Conservation (phyloP, 2,329 filamentous ascomycete genomes). For the Tolypocladium sp. region DNA sequence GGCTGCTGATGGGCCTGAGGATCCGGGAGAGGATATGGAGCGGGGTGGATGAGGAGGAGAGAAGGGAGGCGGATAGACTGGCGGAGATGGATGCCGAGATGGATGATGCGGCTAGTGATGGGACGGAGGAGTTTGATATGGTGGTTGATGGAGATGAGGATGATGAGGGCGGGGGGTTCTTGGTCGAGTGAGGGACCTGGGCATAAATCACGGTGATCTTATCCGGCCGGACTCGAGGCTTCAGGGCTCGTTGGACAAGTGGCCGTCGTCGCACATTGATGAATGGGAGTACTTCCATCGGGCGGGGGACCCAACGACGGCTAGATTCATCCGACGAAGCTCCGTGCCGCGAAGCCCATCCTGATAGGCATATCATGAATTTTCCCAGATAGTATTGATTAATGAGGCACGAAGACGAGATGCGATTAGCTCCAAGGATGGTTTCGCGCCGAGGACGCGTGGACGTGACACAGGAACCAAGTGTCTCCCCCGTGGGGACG, state of each 20-base stretch:
- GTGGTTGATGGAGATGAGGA: conserved; percentile 25
- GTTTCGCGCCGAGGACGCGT: no score
- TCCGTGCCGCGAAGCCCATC: no score
- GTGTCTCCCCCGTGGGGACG: no score
- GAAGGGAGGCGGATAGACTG: conserved; percentile 27
- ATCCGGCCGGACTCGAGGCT: background rate
- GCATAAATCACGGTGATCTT: background rate
- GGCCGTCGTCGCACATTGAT: background rate
- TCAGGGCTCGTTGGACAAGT: background rate
- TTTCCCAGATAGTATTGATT: no score
- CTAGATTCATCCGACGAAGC: no score
- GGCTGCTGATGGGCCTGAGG: conserved; percentile 67
- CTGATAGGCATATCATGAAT: no score
- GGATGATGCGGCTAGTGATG: conserved; percentile 28
- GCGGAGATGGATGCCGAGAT: conserved; percentile 25
- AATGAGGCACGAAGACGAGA: no score
- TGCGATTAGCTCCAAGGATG: no score
- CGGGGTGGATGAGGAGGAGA: conserved; percentile 39
- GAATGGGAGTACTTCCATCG: background rate
- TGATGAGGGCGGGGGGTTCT: conserved; percentile 36
- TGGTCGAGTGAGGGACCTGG: conserved; percentile 22
- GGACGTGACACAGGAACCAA: no score
- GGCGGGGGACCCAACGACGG: no score
- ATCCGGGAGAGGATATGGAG: conserved; percentile 66
- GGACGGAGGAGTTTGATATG: conserved; percentile 34